A percentile compares a stretch with the other conserved stretches of the same genome.
Evolutionary conservation across 352 stramenopile species (phyloP).

Genomic region (Globisporangium camurandrum): DNA sequence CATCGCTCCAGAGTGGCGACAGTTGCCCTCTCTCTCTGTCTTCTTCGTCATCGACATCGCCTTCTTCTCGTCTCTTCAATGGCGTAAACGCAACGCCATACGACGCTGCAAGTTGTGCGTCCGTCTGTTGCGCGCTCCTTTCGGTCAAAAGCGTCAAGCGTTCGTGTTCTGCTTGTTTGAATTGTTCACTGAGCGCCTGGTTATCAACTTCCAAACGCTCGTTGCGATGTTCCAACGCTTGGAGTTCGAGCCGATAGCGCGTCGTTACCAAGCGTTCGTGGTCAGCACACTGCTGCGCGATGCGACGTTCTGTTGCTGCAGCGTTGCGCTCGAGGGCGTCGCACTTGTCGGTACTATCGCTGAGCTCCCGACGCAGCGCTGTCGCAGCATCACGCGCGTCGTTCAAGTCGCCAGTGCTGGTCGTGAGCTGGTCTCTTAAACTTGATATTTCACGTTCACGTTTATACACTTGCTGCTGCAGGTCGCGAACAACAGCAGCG

Average conservation of each 20-base stretch:
- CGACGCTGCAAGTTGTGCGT: constrained; percentile 34
- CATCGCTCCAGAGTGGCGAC: constrained; percentile 65
- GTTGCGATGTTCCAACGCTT: constrained; percentile 56
- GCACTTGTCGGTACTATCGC: constrained; percentile 44
- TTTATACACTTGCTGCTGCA: constrained; percentile 59
- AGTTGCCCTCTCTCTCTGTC: constrained; percentile 6
- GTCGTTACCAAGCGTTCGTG: constrained; percentile 44
- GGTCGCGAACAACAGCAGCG: constrained; percentile 24
- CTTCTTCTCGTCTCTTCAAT: constrained; percentile 12
- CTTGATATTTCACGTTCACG: too few species aligned
- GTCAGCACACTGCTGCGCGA: constrained; percentile 63
- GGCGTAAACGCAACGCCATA: constrained; percentile 21
- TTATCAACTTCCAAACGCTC: constrained; percentile 45
- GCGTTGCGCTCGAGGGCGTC: constrained; percentile 60
- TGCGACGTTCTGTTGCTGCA: constrained; percentile 50
- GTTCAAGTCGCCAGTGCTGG: constrained; percentile 30
- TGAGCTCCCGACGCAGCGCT: constrained; percentile 39
- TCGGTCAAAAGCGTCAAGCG: constrained; percentile 46
- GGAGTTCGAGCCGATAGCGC: constrained; percentile 44
- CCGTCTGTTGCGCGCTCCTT: constrained; percentile 31
- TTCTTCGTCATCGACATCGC: neutral
- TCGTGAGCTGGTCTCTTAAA: constrained; percentile 48
- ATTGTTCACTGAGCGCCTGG: constrained; percentile 41
- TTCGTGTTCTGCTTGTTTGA: constrained; percentile 58
- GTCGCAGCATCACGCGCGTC: constrained; percentile 62